Base-by-base conservation (phyloP, 202 grass and related monocot genomes). In the Eragrostis tef region DNA sequence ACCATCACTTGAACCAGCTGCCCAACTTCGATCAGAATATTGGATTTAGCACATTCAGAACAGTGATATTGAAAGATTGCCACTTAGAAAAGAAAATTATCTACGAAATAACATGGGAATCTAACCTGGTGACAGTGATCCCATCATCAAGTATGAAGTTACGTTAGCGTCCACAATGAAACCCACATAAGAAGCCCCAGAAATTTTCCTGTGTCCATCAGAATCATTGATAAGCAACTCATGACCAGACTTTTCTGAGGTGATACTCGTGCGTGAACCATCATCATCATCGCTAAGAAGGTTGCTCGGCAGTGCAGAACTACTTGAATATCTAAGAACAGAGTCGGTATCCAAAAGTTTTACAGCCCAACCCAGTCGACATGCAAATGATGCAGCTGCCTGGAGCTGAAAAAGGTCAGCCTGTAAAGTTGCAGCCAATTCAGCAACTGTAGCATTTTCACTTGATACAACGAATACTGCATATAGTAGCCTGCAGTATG, bases 141-240 rank as follows among this genome's bases (percentile, higher is more conserved):
- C 95, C 95, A 98, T 98, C 95, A 98, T 98, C 56, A 98, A 77
- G 83, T 94, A 98, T 16, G 95, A 98, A 84, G 95, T 98, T 67
- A 98, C 92, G 27, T 98, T 98, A 27, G 95, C 95, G 91, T 94
- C 95, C 64, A 98, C 95, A 85, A 98, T 69, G 60, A 98, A 94
- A 50, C 90, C 95, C 64, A 98, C 92, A 73, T 91, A 93, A 74
- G 92, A 77, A 26, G 80, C 82, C 15, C 85, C 86, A 57, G 84
- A 88, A 44, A 85, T 74, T 69, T 58, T 84, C 27, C 73, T 94
- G 0, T 82, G 82, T 80, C 93, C 90, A 79, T 91, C 83, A 54
- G 31, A 82, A 61, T 89, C 95, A 67, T 21, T 75, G 44, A 29
- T 78, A 63, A 87, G 82, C 39, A 89, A 64, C 59, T 93, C 90